These are phyloP conservation scores for Vigna radiata DNA, from an alignment of 306 rosid genomes.

Conservation along the genomic window DNA sequence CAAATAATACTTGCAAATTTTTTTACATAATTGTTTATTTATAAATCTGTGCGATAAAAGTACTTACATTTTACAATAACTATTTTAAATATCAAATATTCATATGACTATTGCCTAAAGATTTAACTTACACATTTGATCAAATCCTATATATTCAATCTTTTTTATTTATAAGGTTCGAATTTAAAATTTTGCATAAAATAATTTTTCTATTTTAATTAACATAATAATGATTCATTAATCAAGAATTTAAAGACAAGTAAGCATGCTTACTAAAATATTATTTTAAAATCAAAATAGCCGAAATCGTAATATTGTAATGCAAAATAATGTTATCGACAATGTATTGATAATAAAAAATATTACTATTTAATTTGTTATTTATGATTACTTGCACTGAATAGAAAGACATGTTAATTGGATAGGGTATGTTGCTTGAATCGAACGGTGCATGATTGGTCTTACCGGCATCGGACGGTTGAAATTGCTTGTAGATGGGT, in stretches of 20 bases:
- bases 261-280: not conserved
- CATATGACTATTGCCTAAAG: no score
- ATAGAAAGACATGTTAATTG: not conserved
- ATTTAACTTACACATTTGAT: not conserved
- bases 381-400: not conserved
- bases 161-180: not conserved
- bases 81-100: no score
- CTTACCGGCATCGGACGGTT: not conserved
- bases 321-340: not conserved
- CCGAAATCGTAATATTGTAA: not conserved
- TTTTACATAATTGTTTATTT: not conserved
- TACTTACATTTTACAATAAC: no score
- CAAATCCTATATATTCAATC: not conserved
- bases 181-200: no score
- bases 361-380: not conserved
- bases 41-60: not conserved
- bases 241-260: not conserved
- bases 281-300: not conserved
- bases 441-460: constrained; percentile 17
- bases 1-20: not conserved
- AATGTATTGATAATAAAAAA: not conserved
- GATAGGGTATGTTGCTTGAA: not conserved
- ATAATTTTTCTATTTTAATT: no score
- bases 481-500: not conserved
- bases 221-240: no score